Percentiles rank a stretch among this genome's conserved stretches.
These are phyloP conservation scores for Penicillium polonicum DNA, from an alignment of 2,329 filamentous ascomycete species.

Conservation along the genomic window DNA sequence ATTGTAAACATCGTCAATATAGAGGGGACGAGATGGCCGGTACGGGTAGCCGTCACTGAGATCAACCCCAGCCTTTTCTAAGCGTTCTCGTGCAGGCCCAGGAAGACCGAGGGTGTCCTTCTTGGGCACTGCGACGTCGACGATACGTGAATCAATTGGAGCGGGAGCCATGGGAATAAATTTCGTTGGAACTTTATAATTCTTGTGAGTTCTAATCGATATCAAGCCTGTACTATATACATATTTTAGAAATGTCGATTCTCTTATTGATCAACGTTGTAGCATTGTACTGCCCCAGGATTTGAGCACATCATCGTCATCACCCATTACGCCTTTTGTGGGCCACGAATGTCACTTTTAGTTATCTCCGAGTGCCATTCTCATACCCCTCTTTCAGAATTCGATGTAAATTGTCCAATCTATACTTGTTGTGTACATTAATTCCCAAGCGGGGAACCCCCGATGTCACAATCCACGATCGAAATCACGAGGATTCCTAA, in stretches of 20 bases:
- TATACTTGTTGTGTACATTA: not conserved
- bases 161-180: conserved; percentile 50
- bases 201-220: not conserved
- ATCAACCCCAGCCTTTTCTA: conserved; percentile 68
- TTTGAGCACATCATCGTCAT: conserved; percentile 34
- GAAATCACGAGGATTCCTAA: conserved; percentile 22
- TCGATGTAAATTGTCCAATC: not conserved
- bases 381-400: conserved; percentile 11
- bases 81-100: conserved; percentile 53
- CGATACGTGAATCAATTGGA: conserved; percentile 62
- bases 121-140: conserved; percentile 60
- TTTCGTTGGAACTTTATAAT: not conserved
- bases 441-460: conserved; percentile 3
- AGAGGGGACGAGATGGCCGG: conserved; percentile 64
- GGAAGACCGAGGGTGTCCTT: conserved; percentile 67
- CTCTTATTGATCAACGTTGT: not conserved
- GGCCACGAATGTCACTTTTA: not conserved
- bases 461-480: conserved; percentile 27
- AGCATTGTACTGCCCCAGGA: not conserved
- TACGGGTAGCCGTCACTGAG: conserved; percentile 70
- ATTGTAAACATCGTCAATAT: conserved; percentile 66
- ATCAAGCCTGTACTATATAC: not conserved
- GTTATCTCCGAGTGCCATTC: not conserved
- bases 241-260: not conserved
- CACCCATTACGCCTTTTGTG: conserved; percentile 30